Percentiles rank a stretch among this genome's conserved stretches.
These are phyloP conservation scores for Cornus florida DNA, from an alignment of 148 eudicot species.

Conservation along the genomic window DNA sequence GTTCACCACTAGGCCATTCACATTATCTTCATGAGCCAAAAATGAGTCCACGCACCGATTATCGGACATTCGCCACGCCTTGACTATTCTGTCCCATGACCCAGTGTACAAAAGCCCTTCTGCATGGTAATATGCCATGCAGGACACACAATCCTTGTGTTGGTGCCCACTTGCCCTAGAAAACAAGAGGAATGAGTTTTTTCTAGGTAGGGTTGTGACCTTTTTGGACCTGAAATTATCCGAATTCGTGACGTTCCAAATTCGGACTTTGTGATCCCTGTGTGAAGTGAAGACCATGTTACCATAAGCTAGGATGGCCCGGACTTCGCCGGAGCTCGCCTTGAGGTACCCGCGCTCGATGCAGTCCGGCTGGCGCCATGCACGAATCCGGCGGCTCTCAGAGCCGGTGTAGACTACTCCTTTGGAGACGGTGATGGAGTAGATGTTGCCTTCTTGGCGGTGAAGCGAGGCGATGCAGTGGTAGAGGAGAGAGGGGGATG, in stretches of 20 bases:
- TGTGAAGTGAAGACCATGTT: no score
- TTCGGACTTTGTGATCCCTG: no score
- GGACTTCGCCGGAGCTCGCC: constrained; percentile 38
- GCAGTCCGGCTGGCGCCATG: background rate
- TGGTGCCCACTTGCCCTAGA: no score
- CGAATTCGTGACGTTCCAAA: no score
- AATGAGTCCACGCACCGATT: constrained; percentile 47
- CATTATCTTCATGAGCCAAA: constrained; percentile 46
- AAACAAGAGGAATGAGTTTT: no score
- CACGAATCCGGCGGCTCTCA: no score
- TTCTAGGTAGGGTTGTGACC: no score
- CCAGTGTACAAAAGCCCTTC: constrained; percentile 55
- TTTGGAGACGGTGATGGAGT: constrained; percentile 32
- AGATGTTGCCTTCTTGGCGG: constrained; percentile 41
- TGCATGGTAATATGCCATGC: constrained; percentile 60
- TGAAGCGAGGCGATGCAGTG: constrained; percentile 59
- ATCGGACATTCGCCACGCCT: constrained; percentile 48
- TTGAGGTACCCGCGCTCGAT: no score
- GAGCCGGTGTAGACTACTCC: constrained; percentile 45
- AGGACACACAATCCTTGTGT: constrained; percentile 41
- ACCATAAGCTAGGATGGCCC: no score
- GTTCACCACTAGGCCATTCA: constrained; percentile 47
- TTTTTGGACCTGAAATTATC: no score
- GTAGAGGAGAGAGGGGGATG: constrained; percentile 37
- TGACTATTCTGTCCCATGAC: constrained; percentile 52